Conservation (phyloP, 139 green algal genomes). For the Tetradesmus obliquus region DNA sequence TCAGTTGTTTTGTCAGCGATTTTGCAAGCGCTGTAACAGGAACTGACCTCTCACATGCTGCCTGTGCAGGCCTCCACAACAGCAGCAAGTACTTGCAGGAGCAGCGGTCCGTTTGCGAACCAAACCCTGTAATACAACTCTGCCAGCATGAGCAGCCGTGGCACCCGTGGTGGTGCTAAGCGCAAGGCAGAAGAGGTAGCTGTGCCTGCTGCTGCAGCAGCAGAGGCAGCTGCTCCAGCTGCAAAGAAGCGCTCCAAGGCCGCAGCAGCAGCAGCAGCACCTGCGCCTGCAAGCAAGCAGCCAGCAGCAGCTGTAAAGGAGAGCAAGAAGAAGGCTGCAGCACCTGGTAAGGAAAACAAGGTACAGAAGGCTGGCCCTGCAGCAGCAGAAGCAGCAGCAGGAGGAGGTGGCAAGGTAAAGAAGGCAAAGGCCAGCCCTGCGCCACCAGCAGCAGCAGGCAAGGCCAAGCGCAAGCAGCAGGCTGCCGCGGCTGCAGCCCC, state of each 20-base stretch:
- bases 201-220: background rate
- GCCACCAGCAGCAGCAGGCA: background rate
- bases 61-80: background rate
- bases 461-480: background rate
- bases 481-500: background rate
- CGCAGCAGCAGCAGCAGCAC: background rate
- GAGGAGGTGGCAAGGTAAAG: background rate
- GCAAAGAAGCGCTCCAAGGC: background rate
- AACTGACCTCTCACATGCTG: background rate
- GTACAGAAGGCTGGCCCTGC: background rate
- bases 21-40: too few species aligned
- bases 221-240: background rate
- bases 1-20: too few species aligned
- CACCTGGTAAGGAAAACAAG: background rate
- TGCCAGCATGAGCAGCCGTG: background rate
- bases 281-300: background rate
- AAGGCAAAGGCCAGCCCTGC: background rate
- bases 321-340: background rate
- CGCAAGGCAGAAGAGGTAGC: background rate
- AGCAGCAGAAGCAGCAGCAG: background rate
- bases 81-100: background rate
- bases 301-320: background rate
- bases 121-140: background rate
- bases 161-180: background rate
- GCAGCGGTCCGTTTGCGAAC: background rate